Evolutionary conservation across 169 alveolate genomes (phyloP), one percentile per base, ranked within the genome.

Genomic region (Perkinsus marinus): DNA sequence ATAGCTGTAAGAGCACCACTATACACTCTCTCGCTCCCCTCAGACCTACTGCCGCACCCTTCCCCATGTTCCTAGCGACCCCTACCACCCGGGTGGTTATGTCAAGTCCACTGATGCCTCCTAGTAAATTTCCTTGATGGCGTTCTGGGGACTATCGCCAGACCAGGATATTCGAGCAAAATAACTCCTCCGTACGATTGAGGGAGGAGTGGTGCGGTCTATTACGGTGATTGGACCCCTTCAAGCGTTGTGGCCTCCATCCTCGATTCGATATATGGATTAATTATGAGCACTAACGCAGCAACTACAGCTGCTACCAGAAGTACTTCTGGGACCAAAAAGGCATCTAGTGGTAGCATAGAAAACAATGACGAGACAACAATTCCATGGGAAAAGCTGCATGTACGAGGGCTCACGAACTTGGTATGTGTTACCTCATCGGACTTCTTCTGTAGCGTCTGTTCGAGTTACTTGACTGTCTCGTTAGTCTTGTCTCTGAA

Each of bases 1-100:
- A 91, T 93, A 34, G 22, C 26, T 37, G 37, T 90, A 94, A n/a
- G n/a, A n/a, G n/a, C n/a, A n/a, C n/a, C 96, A 0, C 93, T 90
- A 2, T 2, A 57, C 79, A 57, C 5, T 57, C 79, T 13, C 34
- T 0, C n/a, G n/a, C n/a, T 13, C 30, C 36, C 26, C 79, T 57
- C 46, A 30, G 7, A 57, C 79, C 34, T 26, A 57, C 79, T 30
- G 79, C 79, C 3, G 79, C 79, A 13, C 79, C 79, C 22, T 57
- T 57, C 37, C 79, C 79, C 79, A 57, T 57, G 34, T 57, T 57
- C 34, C 79, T 13, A 26, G 79, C 79, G 5, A 57, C 36, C 36
- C 79, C 79, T 2, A 57, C 79, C 3, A 57, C 79, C 22, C 79
- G 5, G 7, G 79, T 57, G 79, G 5, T 16, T 13, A 57, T 26